Conservation (phyloP, 768 basidiomycete genomes). For the Goffeauzyma gilvescens region DNA sequence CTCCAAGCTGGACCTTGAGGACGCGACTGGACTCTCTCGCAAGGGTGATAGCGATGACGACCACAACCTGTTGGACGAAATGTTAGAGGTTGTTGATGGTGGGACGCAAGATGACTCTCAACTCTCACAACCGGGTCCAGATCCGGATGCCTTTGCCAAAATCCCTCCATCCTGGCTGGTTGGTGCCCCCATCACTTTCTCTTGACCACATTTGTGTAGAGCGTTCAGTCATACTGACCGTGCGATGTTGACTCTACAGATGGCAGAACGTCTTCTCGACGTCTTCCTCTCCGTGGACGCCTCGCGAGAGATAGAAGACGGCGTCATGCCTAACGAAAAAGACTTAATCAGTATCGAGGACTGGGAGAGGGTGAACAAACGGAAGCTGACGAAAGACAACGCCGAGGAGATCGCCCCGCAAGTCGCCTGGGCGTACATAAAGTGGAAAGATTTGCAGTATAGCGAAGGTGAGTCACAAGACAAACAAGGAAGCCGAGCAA, state of each 20-base stretch:
- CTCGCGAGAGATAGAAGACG: slow-evolving; percentile 34
- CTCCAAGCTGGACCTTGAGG: slow-evolving; percentile 47
- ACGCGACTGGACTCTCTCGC: slow-evolving; percentile 24
- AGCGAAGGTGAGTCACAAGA: slow-evolving; percentile 54
- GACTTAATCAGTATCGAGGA: slow-evolving; percentile 45
- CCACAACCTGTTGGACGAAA: slow-evolving; percentile 21
- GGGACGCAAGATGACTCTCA: slow-evolving; percentile 32
- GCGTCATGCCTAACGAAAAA: slow-evolving; percentile 44
- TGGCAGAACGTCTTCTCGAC: no score
- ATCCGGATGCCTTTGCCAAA: slow-evolving; percentile 47
- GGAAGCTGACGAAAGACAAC: slow-evolving; percentile 38
- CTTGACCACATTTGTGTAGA: no score
- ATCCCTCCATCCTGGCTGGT: slow-evolving; percentile 71
- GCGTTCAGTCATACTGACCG: background rate
- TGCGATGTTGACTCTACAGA: no score
- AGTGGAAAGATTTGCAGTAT: slow-evolving; percentile 87
- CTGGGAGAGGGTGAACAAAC: slow-evolving; percentile 39
- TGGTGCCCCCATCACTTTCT: no score
- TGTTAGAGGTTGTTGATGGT: slow-evolving; percentile 20
- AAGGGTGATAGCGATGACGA: slow-evolving; percentile 11
- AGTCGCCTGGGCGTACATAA: slow-evolving; percentile 67
- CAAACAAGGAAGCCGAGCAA: background rate
- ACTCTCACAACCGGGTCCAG: slow-evolving; percentile 36
- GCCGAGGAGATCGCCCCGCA: slow-evolving; percentile 34
- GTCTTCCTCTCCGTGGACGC: background rate